Evolutionary conservation across 2,329 filamentous ascomycete genomes (phyloP).

Genomic region (Apiospora malaysiana): DNA sequence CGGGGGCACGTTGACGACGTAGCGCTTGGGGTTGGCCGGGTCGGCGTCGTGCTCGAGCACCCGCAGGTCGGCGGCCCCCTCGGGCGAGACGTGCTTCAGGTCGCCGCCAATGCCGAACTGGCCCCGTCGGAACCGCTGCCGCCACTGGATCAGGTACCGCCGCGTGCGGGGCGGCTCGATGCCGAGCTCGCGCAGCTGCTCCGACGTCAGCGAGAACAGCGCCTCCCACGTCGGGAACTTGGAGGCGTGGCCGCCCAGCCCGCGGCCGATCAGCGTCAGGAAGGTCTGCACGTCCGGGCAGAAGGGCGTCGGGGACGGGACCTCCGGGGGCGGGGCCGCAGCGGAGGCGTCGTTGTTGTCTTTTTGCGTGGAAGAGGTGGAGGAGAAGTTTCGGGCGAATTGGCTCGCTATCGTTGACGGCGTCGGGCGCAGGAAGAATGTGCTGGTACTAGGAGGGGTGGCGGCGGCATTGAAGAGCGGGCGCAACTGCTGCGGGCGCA

Average conservation of each 20-base stretch:
- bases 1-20: conserved; percentile 61
- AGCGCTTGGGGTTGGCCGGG: conserved; percentile 52
- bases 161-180: conserved; percentile 84
- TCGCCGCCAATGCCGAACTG: conserved; percentile 84
- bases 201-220: conserved; percentile 80
- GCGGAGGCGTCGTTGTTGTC: neutral
- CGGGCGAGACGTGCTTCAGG: conserved; percentile 67
- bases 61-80: conserved; percentile 58
- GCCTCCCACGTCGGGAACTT: conserved; percentile 93
- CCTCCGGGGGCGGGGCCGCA: conserved; percentile 28
- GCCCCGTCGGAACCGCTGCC: conserved; percentile 81
- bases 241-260: conserved; percentile 77
- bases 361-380: neutral
- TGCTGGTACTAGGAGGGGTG: neutral
- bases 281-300: conserved; percentile 87
- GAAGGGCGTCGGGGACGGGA: conserved; percentile 80
- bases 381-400: neutral
- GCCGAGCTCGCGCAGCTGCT: conserved; percentile 81
- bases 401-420: conserved; percentile 22
- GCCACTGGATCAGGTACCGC: conserved; percentile 86
- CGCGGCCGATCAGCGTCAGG: conserved; percentile 88
- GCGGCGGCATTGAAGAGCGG: conserved; percentile 26
- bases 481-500: conserved; percentile 38
- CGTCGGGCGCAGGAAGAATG: conserved; percentile 21
- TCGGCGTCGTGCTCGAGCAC: conserved; percentile 49